Conservation (phyloP, 345 rosid species). For the Gossypioides kirkii region DNA sequence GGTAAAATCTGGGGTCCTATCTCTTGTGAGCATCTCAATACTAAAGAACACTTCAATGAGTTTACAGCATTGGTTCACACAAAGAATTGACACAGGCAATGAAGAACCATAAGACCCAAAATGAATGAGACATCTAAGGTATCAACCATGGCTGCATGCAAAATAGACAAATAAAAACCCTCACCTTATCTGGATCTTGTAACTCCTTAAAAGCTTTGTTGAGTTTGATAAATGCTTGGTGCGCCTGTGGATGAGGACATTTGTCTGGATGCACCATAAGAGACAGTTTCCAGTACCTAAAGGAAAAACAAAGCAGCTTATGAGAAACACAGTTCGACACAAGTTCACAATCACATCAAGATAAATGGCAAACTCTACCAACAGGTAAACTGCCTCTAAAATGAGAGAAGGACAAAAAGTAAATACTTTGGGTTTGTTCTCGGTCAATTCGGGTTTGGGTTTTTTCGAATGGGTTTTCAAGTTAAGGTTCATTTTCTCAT, state of each 20-base stretch:
- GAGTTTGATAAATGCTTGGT: conserved; percentile 72
- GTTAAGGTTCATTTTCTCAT: not conserved
- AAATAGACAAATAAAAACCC: not conserved
- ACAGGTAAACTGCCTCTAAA: not conserved
- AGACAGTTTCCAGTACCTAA: conserved; percentile 92
- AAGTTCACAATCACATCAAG: not conserved
- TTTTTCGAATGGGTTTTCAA: not conserved
- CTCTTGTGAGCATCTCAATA: not conserved
- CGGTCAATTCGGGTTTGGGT: not conserved
- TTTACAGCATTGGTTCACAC: not conserved
- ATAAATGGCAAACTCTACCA: not conserved
- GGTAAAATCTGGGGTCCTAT: not conserved
- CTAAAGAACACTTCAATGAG: not conserved
- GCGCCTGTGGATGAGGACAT: conserved; percentile 92
- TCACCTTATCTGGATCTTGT: conserved; percentile 90
- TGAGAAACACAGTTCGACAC: not conserved
- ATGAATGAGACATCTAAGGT: not conserved
- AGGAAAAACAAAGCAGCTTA: not conserved
- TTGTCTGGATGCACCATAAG: conserved; percentile 93
- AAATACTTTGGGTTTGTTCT: too few relatives aligned
- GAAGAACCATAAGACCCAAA: not conserved
- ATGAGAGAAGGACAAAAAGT: not conserved
- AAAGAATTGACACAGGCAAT: not conserved
- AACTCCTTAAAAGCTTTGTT: conserved; percentile 86
- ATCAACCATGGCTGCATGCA: not conserved